Conservation (phyloP, 2,329 filamentous ascomycete genomes). For the Aureobasidium sp. region DNA sequence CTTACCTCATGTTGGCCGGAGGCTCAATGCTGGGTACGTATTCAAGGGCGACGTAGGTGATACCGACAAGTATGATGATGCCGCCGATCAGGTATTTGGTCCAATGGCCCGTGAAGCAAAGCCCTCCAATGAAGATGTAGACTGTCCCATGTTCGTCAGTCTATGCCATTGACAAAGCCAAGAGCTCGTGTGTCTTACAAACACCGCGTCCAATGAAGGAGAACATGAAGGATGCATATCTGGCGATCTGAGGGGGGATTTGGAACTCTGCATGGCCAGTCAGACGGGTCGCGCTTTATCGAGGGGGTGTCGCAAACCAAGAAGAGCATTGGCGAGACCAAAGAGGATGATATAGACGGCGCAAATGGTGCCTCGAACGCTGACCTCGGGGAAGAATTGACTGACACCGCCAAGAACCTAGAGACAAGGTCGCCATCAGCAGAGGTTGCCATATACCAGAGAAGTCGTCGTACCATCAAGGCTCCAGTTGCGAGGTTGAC, state of each 20-base stretch:
- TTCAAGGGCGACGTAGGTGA: conserved; percentile 57
- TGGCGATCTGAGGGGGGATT: conserved; percentile 83
- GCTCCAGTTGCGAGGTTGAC: conserved; percentile 59
- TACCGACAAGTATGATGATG: conserved; percentile 67
- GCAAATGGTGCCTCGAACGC: conserved; percentile 64
- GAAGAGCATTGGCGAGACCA: conserved; percentile 51
- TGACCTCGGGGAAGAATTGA: conserved; percentile 54
- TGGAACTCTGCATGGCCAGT: conserved; percentile 63
- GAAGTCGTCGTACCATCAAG: background rate
- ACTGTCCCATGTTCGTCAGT: conserved; percentile 46
- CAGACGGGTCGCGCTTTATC: conserved; percentile 14
- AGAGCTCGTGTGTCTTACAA: conserved; percentile 46
- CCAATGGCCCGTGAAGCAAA: conserved; percentile 62
- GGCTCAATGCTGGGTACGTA: conserved; percentile 46
- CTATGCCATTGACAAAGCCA: background rate
- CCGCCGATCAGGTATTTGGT: conserved; percentile 68
- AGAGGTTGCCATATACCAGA: no score
- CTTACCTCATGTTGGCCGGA: conserved; percentile 45
- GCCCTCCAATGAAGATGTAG: conserved; percentile 89
- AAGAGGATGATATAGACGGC: conserved; percentile 87
- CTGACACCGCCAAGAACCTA: conserved; percentile 61
- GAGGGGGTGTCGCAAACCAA: background rate
- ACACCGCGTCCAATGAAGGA: conserved; percentile 91
- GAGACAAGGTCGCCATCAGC: background rate
- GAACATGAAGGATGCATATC: conserved; percentile 96